Evolutionary conservation across 1,284 basidiomycete species (phyloP).

Genomic region (Malassezia obtusa): DNA sequence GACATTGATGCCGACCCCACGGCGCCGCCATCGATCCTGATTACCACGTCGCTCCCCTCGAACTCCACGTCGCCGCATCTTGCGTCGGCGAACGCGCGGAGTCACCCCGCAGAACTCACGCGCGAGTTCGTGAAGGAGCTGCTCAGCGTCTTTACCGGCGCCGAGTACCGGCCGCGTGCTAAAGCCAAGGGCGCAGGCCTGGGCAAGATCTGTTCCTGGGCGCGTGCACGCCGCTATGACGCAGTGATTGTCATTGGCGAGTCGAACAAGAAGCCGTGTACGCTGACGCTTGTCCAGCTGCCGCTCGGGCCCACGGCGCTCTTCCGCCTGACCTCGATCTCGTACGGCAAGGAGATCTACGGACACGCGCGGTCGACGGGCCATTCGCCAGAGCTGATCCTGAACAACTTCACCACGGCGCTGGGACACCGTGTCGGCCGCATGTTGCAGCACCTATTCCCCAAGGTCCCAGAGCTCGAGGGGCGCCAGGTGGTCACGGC

Average conservation of each 20-base stretch:
- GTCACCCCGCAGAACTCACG: constrained; percentile 48
- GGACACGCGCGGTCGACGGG: constrained; percentile 84
- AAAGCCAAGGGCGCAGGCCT: constrained; percentile 89
- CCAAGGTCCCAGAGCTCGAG: constrained; percentile 86
- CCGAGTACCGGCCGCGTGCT: constrained; percentile 79
- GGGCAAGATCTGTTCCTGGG: constrained; percentile 87
- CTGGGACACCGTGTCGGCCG: constrained; percentile 85
- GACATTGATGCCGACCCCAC: constrained; percentile 32
- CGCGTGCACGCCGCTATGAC: constrained; percentile 72
- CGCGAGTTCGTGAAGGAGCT: constrained; percentile 66
- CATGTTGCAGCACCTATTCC: constrained; percentile 91
- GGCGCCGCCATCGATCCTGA: constrained; percentile 37
- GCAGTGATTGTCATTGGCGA: constrained; percentile 90
- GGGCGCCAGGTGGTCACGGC: constrained; percentile 94
- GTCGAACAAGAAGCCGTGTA: constrained; percentile 64
- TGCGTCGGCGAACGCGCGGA: constrained; percentile 55
- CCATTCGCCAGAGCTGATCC: constrained; percentile 87
- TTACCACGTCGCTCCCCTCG: constrained; percentile 43
- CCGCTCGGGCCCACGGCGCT: constrained; percentile 89
- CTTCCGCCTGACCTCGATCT: constrained; percentile 84
- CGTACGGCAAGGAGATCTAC: constrained; percentile 68
- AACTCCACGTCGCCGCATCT: constrained; percentile 35
- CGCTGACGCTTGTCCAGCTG: constrained; percentile 80
- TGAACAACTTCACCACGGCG: constrained; percentile 89
- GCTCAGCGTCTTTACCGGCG: constrained; percentile 82